Evolutionary conservation across 2,329 filamentous ascomycete genomes (phyloP), one percentile per base, ranked within the genome.

Genomic region (Colletotrichum liriopes): DNA sequence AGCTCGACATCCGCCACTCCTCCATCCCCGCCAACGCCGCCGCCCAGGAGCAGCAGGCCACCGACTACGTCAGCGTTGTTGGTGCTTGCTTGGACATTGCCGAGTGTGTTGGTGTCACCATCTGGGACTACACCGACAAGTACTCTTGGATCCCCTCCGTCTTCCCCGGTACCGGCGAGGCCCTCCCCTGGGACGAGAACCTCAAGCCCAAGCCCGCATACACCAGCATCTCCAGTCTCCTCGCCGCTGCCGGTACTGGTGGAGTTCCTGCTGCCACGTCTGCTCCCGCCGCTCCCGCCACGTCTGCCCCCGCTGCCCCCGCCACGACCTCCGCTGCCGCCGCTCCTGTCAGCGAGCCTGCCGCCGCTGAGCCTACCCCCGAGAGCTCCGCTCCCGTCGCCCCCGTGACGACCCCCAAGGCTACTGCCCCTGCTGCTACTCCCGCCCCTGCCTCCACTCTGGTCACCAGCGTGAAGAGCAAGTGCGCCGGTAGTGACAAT

Each of bases 1-100:
- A 88, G 77, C 78, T 88, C 20, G 86, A 88, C 74, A 73, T 91
- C 69, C 82, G 88, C 51, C 84, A 86, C 61, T 76, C 76, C n/a
- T 76, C 75, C 16, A 78, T 88, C 39, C 86, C 88, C 0, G 78
- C 84, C 6, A 83, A 79, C 8, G 76, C 78, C 4, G 76, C 80
- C 5, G 81, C 81, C 62, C 77, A 84, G 37, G 76, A 80, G 29
- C 81, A 84, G 71, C 88, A 90, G 79, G 83, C 84, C 0, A 74
- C 73, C 12, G 84, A 85, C 59, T 89, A 88, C 72, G 81, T 77
- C 11, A 66, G 73, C n/a, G 77, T 78, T 1, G 78, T 82, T 5
- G 77, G 76, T 26, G 77, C 78, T 8, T 82, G 80, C 65, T 63
- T 82, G 35, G 78, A 79, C 35, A 59, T 71, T 18, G 39, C 72